phyloP scores from a whole-genome alignment of 2,329 filamentous ascomycete species.

The Xylaria sp. region DNA sequence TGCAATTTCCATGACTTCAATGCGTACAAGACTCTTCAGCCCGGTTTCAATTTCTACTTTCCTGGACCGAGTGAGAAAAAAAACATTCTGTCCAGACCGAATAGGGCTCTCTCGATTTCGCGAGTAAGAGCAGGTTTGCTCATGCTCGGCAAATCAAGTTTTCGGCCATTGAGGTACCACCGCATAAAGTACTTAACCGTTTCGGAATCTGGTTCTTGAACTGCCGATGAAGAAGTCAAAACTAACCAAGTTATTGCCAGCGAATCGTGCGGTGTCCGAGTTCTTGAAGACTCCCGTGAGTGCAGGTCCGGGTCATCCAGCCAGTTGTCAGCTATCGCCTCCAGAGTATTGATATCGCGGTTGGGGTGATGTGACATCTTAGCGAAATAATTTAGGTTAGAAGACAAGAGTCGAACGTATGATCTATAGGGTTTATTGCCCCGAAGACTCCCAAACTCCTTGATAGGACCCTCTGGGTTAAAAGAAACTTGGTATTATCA shows the following conservation, averaged over 20 bases:
- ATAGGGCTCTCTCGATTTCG: not conserved
- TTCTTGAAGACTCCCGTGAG: not conserved
- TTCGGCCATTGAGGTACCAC: not conserved
- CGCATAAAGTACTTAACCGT: not conserved
- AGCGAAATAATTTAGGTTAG: too few species aligned
- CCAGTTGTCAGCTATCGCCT: constrained; percentile 19
- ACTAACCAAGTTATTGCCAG: constrained; percentile 1
- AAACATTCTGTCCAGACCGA: constrained; percentile 14
- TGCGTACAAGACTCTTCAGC: not conserved
- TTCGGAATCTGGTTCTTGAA: constrained; percentile 20
- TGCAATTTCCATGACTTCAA: not conserved
- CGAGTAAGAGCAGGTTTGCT: not conserved
- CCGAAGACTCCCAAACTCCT: too few species aligned
- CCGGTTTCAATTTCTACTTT: not conserved
- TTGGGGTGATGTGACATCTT: not conserved
- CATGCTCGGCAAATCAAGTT: not conserved
- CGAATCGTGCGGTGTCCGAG: constrained; percentile 13
- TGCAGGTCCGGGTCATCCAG: not conserved
- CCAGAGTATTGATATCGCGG: constrained; percentile 4
- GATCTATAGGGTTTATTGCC: too few species aligned
- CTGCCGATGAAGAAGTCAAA: constrained; percentile 4
- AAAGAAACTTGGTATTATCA: too few species aligned
- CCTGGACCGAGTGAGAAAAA: constrained; percentile 14
- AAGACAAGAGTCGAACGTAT: too few species aligned
- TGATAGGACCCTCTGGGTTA: too few species aligned